Evolutionary conservation across 306 rosid species (phyloP), one percentile per base, ranked within the genome.

Genomic region (Dalbergia cochinchinensis): DNA sequence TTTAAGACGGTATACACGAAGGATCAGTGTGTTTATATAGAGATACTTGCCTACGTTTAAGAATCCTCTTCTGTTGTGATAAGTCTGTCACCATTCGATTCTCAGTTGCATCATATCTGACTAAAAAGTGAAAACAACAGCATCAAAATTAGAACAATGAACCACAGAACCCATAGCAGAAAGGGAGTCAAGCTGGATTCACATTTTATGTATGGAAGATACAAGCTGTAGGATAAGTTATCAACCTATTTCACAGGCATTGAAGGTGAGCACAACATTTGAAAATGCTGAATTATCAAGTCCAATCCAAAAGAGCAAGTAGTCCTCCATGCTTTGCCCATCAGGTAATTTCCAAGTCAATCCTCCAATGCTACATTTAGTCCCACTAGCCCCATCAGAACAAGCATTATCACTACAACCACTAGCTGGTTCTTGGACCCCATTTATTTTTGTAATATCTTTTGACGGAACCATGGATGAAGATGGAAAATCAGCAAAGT

Each of bases 181-280:
- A 51, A 53, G 50, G 35, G 41, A 59, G 63, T 18, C 1, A 9
- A 79, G 37, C 71, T 5, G 63, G 60, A 47, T 76, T 75, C 44
- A 69, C 61, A 71, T 66, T 60, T 62, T 34, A 44, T 9, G 50
- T 15, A 79, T 37, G 5, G 18, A 14, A 7, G 66, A 65, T 63
- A 19, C 39, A 64, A 33, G 69, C 12, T 59, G 39, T 14, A 65
- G 16, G 48, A 9, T 54, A 54, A n/a, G 60, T 50, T 65, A 64
- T 70, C 54, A 85, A 94, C 97, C 97, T 94, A 91, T 94, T 81
- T 92, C 97, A 83, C 97, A 92, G 59, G 87, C 78, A 87, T 92
- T 91, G 81, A 89, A 91, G 42, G 97, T 92, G 62, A 94, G 88
- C 73, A 92, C 97, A 66, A 86, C 87, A 88, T 87, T 92, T 39